Percentiles rank a stretch among this genome's conserved stretches.
Evolutionary conservation across 805 yeast species (phyloP).

Genomic region (Yarrowia keelungensis): DNA sequence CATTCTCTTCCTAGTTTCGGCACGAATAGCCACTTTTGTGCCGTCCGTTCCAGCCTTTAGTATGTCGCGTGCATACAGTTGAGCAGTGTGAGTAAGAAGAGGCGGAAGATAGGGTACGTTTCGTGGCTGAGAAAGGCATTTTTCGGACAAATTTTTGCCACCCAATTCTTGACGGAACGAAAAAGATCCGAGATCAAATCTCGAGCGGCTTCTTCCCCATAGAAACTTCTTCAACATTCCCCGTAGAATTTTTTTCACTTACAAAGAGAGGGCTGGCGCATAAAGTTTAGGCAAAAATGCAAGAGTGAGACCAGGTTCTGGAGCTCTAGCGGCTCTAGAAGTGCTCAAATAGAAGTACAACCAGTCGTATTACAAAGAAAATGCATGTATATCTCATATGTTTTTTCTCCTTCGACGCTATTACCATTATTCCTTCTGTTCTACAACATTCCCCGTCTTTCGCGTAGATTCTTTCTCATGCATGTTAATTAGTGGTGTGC

Average conservation of each 20-base stretch:
- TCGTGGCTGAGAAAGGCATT: neutral
- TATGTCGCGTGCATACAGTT: no score
- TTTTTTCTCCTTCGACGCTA: no score
- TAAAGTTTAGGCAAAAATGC: neutral
- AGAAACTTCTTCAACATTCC: neutral
- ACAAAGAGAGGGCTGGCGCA: slow-evolving; percentile 7
- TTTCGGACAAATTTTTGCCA: neutral
- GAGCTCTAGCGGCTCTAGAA: no score
- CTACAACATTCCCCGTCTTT: neutral
- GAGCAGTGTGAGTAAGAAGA: no score
- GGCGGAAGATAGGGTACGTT: no score
- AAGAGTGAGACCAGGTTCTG: no score
- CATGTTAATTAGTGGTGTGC: neutral
- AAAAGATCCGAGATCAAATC: neutral
- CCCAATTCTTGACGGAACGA: neutral
- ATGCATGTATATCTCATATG: no score
- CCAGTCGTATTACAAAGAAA: no score
- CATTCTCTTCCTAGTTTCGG: neutral
- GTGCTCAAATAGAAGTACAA: no score
- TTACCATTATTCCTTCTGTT: no score
- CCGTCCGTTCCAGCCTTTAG: neutral
- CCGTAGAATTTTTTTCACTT: neutral
- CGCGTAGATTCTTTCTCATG: neutral
- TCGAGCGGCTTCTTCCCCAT: neutral
- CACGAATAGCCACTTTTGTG: neutral